Evolutionary conservation across 257 asterid genomes (phyloP), one percentile per base, ranked within the genome.

Genomic region (Lithospermum erythrorhizon): DNA sequence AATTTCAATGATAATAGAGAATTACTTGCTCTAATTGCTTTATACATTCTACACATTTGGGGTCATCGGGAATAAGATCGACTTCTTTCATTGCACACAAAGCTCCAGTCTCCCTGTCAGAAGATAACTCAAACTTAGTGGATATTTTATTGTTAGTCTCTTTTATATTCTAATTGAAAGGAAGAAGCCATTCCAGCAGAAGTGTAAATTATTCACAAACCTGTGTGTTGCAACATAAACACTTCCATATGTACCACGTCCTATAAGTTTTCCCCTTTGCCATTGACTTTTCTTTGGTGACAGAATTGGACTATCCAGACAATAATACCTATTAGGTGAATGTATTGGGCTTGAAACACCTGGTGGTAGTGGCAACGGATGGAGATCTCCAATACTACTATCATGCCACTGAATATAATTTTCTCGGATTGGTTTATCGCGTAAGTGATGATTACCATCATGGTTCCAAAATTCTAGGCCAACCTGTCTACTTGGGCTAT

Each of bases 11-110:
- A 70, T 53, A 53, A 60, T 71, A 53, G 63, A 21, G 61, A 56
- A 57, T 54, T 48, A 89, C 97, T 95, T 89, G 95, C 70, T 87
- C 88, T 70, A 89, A 70, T 74, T 87, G 95, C 82, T 75, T 75
- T 35, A 84, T 72, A 64, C 90, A 81, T 78, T 89, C 95, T 21
- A 49, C 65, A 53, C 78, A 70, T 72, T 79, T 87, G 18, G 95
- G 80, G 71, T 89, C 97, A 53, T 81, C 97, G 6, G 77, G 85
- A 60, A 87, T 59, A 58, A 84, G 63, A 67, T 87, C 90, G 55
- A 89, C 97, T 74, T 89, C 97, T 74, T 89, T 89, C 79, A 89
- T 59, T 5, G 95, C 97, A 52, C 97, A 87, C 2, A 85, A 72
- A 32, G 95, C 97, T 61, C 97, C 97, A 37, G 94, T 89, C 81